Evolutionary conservation across 441 rosid species (phyloP), one percentile per base, ranked within the genome.

Genomic region (Pelargonium exstipulatum): DNA sequence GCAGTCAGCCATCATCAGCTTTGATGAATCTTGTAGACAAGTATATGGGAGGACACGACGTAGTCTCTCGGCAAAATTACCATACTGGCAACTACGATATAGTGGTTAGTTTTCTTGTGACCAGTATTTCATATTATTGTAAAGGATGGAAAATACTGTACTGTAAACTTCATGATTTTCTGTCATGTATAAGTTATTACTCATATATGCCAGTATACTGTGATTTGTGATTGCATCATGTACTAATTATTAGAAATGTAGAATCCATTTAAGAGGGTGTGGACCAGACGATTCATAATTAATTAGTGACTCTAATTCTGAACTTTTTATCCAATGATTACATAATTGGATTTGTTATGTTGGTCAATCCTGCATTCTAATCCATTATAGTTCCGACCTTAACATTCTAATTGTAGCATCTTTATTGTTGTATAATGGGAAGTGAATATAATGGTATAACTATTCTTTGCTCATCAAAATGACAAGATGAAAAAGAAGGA

Each of bases 1-100:
- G 51, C 46, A 74, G 67, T 67, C 70, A 60, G 60, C 70, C 73
- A 61, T 72, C 71, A 43, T 80, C 87, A 64, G 20, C 80, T 42
- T 73, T 86, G 6, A 71, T 71, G 72, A 77, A 77, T 74, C 86
- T 82, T 62, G 85, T 80, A 72, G 83, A 76, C 76, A 83, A 76
- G 74, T 76, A 66, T 63, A 40, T 74, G 20, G 86, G 86, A 70
- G 79, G 79, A 68, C 84, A 84, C 69, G 72, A 72, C 76, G 79
- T 83, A 64, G 81, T 81, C 71, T 83, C 82, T 66, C 68, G 69
- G 79, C 78, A 78, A 77, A 79, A 71, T 74, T 74, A 83, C 80
- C 77, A 61, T 64, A 53, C 77, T 45, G 81, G 78, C 70, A 78
- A 62, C 70, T 72, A 74, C 66, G 87, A 88, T 72, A 76, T 86